phyloP scores from a whole-genome alignment of 179 eudicot genomes.

The Camellia oleifera region DNA sequence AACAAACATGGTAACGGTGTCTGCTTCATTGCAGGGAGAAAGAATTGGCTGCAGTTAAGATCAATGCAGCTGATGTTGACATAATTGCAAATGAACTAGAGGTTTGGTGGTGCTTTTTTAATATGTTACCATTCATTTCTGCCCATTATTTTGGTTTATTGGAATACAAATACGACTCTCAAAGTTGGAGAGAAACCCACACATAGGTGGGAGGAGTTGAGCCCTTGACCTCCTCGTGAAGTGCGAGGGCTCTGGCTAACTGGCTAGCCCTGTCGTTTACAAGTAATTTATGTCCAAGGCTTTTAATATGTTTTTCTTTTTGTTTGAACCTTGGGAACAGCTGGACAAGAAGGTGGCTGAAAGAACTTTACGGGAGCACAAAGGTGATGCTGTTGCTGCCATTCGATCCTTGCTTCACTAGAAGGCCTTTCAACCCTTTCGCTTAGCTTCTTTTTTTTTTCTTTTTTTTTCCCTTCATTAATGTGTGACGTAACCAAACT shows the following conservation, averaged over 20 bases:
- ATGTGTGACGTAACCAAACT: too few species aligned
- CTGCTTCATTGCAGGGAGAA: constrained; percentile 57
- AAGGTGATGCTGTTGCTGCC: constrained; percentile 98
- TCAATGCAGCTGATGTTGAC: constrained; percentile 84
- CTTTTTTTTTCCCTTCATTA: not conserved
- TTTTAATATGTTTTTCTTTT: not conserved
- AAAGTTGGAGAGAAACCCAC: too few species aligned
- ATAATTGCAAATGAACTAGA: constrained; percentile 87
- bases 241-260: too few species aligned
- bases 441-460: not conserved
- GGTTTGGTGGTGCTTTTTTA: constrained; percentile 33
- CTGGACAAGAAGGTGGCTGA: constrained; percentile 96
- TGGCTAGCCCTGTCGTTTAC: not conserved
- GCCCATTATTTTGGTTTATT: too few species aligned
- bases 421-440: constrained; percentile 6
- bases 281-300: not conserved
- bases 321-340: constrained; percentile 31
- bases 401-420: constrained; percentile 62
- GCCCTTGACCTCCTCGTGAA: too few species aligned
- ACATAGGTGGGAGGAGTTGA: too few species aligned
- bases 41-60: constrained; percentile 96
- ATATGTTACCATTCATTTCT: not conserved
- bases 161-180: too few species aligned
- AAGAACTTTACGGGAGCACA: constrained; percentile 90
- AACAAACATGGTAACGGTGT: not conserved